Base-by-base conservation (phyloP, 371 early-diverging fungal genomes). In the Nematocida parisii region DNA sequence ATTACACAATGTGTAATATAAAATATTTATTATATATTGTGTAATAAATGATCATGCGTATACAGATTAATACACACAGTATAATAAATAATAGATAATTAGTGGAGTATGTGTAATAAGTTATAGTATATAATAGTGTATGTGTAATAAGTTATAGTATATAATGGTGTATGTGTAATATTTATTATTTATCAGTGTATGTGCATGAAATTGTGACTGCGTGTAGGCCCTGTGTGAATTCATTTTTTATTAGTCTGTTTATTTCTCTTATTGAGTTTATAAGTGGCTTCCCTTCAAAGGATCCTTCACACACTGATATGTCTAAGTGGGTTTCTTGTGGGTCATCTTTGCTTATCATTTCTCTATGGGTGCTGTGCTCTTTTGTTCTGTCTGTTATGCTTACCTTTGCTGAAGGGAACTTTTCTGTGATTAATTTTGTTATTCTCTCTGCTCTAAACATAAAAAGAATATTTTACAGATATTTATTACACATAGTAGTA, bases 191-290 rank as follows among this genome's bases (percentile, higher is more conserved):
- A 22, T n/a, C 9, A 22, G 2, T 7, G 7, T 7, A n/a, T 22
- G n/a, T 27, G 64, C 80, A 77, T 13, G 33, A n/a, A 57, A 77
- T 67, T 22, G 39, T 60, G 20, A 71, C 71, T n/a, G 80, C 68
- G 58, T 77, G 80, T 13, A 77, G 68, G 22, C 80, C 80, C 24
- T 47, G 39, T 44, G 15, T 47, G 52, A 77, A 77, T 60, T 77
- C 80, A 27, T 70, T 60, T 47, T 66, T 71, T 40, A 77, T 60
- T 47, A 56, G 57, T 22, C 42, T 40, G 56, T 77, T 77, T 40
- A 77, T 61, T 42, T 64, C 80, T 71, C 58, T 39, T 18, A 50
- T 60, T 15, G 67, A 22, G 27, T 58, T 50, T 4, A 77, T 11
- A 15, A 71, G 1, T 6, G 46, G 9, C 5, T 5, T 15, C 6